A percentile compares a stretch with the other conserved stretches of the same genome.
Conservation (phyloP, 345 rosid genomes). For the Aquilaria malaccensis region DNA sequence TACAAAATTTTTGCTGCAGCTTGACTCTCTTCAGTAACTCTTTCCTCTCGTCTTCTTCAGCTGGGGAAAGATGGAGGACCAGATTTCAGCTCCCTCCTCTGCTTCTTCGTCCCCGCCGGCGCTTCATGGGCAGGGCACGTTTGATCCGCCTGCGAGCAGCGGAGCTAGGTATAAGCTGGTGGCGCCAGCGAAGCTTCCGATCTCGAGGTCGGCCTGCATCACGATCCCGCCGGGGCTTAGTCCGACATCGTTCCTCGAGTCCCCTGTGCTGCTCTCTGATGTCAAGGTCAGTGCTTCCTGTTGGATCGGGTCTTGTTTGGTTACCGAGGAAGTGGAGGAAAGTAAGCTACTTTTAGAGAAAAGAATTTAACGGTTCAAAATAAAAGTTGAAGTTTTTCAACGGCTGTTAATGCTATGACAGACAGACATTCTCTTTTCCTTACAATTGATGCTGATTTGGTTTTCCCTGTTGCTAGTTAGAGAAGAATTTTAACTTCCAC, state of each 20-base stretch:
- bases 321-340: conserved; percentile 19
- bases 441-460: not conserved
- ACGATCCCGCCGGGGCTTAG: conserved; percentile 83
- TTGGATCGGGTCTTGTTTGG: conserved; percentile 12
- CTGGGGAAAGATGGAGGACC: conserved; percentile 28
- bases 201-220: conserved; percentile 74
- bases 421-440: not conserved
- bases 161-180: conserved; percentile 91
- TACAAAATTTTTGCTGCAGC: not conserved
- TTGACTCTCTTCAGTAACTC: conserved; percentile 10
- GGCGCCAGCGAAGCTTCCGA: conserved; percentile 99
- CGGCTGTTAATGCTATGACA: conserved; percentile 6
- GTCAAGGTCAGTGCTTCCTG: conserved; percentile 47
- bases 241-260: conserved; percentile 90
- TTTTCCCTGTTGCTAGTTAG: not conserved
- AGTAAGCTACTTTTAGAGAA: conserved; percentile 3
- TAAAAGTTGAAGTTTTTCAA: not conserved
- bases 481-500: not conserved
- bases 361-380: too few relatives aligned
- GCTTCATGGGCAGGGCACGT: conserved; percentile 16
- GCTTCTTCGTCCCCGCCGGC: conserved; percentile 14
- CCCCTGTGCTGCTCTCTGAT: conserved; percentile 90
- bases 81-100: conserved; percentile 12
- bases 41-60: not conserved
- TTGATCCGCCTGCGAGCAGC: conserved; percentile 25